Evolutionary conservation across 2,329 filamentous ascomycete genomes (phyloP).

Genomic region (Pleurostoma richardsiae): DNA sequence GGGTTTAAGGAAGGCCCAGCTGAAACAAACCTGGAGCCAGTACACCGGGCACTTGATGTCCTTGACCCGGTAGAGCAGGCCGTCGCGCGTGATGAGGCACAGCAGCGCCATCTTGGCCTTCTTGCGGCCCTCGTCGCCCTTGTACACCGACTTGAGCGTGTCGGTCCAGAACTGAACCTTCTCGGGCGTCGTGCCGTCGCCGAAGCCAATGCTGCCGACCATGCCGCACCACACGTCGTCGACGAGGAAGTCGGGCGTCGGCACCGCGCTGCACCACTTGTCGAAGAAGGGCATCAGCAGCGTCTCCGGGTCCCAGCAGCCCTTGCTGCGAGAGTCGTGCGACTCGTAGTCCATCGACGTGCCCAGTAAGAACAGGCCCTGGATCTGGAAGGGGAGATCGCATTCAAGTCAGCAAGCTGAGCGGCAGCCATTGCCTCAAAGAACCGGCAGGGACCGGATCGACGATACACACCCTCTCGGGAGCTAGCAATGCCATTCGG

Average conservation of each 20-base stretch:
- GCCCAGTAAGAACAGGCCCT: slow-evolving; percentile 41
- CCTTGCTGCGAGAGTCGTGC: slow-evolving; percentile 33
- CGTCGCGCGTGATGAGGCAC: slow-evolving; percentile 40
- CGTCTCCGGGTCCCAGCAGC: slow-evolving; percentile 43
- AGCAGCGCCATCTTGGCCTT: slow-evolving; percentile 40
- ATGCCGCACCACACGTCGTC: slow-evolving; percentile 40
- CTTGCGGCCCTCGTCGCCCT: slow-evolving; percentile 42
- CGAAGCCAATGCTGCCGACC: slow-evolving; percentile 40
- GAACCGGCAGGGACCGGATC: background rate
- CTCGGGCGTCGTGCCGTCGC: slow-evolving; percentile 28
- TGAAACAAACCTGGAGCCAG: slow-evolving; percentile 41
- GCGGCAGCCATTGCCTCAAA: no score
- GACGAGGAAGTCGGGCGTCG: slow-evolving; percentile 38
- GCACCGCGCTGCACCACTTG: slow-evolving; percentile 27
- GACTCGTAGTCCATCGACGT: slow-evolving; percentile 51
- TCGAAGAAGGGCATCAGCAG: slow-evolving; percentile 35
- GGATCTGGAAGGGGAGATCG: slow-evolving; percentile 25
- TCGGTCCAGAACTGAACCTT: slow-evolving; percentile 37
- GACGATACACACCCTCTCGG: slow-evolving; percentile 30
- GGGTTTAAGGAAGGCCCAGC: background rate
- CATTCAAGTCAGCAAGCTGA: background rate
- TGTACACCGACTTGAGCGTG: slow-evolving; percentile 39
- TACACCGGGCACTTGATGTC: slow-evolving; percentile 46
- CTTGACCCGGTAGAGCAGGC: slow-evolving; percentile 36
- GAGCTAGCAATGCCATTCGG: slow-evolving; percentile 45